phyloP scores from a whole-genome alignment of 2,329 filamentous ascomycete species.

The Colletotrichum agaves region DNA sequence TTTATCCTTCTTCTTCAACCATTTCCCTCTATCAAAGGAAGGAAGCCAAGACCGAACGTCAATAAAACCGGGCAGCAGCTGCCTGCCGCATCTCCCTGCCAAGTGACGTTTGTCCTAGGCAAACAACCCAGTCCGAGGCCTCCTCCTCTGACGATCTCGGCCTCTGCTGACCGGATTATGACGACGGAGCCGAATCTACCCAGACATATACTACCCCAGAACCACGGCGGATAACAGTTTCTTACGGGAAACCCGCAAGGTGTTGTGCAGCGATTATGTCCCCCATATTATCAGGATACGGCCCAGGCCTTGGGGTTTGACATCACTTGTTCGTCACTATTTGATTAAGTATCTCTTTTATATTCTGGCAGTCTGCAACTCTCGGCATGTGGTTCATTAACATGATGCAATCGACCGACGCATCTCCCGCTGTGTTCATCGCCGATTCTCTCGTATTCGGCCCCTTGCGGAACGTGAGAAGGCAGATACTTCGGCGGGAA shows the following conservation, averaged over 20 bases:
- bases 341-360: too few species aligned
- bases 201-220: neutral
- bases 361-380: too few species aligned
- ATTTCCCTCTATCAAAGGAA: accelerated
- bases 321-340: constrained; percentile 18
- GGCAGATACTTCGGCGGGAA: too few species aligned
- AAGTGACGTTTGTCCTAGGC: constrained; percentile 15
- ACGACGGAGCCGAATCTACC: constrained; percentile 6
- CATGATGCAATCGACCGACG: too few species aligned
- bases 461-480: too few species aligned
- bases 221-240: neutral
- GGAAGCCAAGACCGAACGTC: neutral
- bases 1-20: neutral
- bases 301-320: neutral
- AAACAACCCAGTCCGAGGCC: constrained; percentile 18
- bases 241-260: too few species aligned
- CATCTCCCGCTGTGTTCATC: too few species aligned
- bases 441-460: too few species aligned
- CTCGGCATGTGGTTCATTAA: too few species aligned
- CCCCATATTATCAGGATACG: neutral
- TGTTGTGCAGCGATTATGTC: neutral
- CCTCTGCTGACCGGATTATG: constrained; percentile 12
- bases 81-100: neutral
- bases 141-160: constrained; percentile 17
- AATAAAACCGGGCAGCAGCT: neutral